phyloP scores from a whole-genome alignment of 352 stramenopile genomes.

The Globisporangium viniferum region DNA sequence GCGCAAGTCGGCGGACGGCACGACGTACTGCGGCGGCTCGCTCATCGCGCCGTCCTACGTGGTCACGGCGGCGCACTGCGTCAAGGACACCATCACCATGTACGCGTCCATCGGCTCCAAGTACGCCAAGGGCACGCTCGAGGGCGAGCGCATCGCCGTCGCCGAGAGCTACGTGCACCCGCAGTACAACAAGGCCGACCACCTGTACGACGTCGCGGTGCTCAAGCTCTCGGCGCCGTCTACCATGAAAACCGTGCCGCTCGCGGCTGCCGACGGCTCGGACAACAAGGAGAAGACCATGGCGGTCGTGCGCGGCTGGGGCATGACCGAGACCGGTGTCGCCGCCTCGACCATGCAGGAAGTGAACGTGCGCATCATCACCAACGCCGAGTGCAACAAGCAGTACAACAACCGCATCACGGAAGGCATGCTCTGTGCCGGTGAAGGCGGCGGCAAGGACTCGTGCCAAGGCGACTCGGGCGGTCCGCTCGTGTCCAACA shows the following conservation, averaged over 20 bases:
- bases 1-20: constrained; percentile 32
- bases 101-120: constrained; percentile 56
- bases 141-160: constrained; percentile 53
- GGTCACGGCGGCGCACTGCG: constrained; percentile 71
- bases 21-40: constrained; percentile 63
- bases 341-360: constrained; percentile 42
- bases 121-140: constrained; percentile 31
- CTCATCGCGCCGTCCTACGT: constrained; percentile 65
- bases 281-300: constrained; percentile 49
- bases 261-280: constrained; percentile 38
- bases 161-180: constrained; percentile 41
- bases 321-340: constrained; percentile 44
- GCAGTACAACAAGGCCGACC: constrained; percentile 46
- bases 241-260: constrained; percentile 25
- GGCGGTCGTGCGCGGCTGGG: constrained; percentile 58
- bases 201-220: constrained; percentile 53
- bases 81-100: constrained; percentile 35
- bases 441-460: constrained; percentile 42
- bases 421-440: constrained; percentile 58
- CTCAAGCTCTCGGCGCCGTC: constrained; percentile 55
- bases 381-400: constrained; percentile 58
- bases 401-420: constrained; percentile 55
- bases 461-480: constrained; percentile 72
- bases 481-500: constrained; percentile 47
- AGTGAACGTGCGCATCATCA: constrained; percentile 55